Evolutionary conservation across 2,329 filamentous ascomycete genomes (phyloP), one percentile per base, ranked within the genome.

Genomic region (Emergomyces africanus): DNA sequence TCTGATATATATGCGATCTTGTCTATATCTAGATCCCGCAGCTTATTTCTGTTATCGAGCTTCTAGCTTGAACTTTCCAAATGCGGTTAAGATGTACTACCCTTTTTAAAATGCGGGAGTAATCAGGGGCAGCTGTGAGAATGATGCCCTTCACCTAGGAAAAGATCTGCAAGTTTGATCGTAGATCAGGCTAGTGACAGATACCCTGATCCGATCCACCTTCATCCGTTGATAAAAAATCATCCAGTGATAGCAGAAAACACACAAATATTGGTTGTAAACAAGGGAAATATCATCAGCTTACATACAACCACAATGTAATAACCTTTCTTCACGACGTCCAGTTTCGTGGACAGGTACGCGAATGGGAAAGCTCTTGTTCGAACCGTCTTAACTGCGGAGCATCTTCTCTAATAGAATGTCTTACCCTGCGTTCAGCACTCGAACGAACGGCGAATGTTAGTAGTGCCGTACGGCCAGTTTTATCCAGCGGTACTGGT

Each of bases 231-330:
- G 5, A 77, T 60, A 61, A 77, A 77, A 14, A 63, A 30, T 30
- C 3, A 30, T 30, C 3, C 30, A 30, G 6, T 3, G 6, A 30
- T 30, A 30, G 30, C 10, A 15, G 39, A 42, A 5, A 18, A n/a
- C 58, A 63, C 57, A 63, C 73, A 51, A 61, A 75, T 72, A 65
- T 77, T 70, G 73, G 58, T 73, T 72, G 15, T 77, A 68, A 6
- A 77, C 68, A 59, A 67, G 71, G 62, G 77, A 73, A 25, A 77
- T 74, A 53, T 77, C 72, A 15, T 67, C 61, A 1, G 71, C 66
- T 1, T 54, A 61, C 20, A 77, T 57, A 0, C 72, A 71, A 1
- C 74, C 73, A 55, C 59, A 42, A n/a, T n/a, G 6, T 64, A 25
- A 66, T 68, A 3, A 77, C 67, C 51, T 69, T 73, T 30, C 69